These are phyloP conservation scores for Allium cepa DNA, from an alignment of 106 monocot species.

Conservation along the genomic window DNA sequence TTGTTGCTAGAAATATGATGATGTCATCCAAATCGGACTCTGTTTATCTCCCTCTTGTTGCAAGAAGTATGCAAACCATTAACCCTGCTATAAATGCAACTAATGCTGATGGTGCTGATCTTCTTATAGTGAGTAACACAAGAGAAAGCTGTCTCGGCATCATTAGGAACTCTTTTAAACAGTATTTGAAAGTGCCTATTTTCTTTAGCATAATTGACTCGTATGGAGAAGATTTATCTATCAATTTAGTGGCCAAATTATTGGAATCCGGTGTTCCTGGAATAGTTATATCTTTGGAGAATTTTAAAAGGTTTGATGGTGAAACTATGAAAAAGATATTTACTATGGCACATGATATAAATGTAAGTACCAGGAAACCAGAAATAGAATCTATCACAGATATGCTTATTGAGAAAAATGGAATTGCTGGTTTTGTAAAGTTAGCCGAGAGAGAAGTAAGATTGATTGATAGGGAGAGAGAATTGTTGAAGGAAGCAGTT, in stretches of 20 bases:
- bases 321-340: constrained; percentile 41
- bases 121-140: constrained; percentile 53
- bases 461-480: constrained; percentile 68
- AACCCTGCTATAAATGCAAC: constrained; percentile 54
- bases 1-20: constrained; percentile 94
- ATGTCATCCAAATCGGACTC: constrained; percentile 64
- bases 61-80: constrained; percentile 49
- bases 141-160: constrained; percentile 13
- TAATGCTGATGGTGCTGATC: constrained; percentile 85
- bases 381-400: constrained; percentile 9
- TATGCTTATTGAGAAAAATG: constrained; percentile 14
- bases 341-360: constrained; percentile 13
- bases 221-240: constrained; percentile 20
- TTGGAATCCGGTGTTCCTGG: constrained; percentile 68
- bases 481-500: constrained; percentile 61
- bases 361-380: constrained; percentile 15
- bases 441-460: constrained; percentile 45
- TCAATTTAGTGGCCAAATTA: constrained; percentile 28
- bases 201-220: constrained; percentile 47
- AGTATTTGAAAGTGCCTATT: constrained; percentile 65
- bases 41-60: constrained; percentile 81
- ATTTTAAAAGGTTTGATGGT: constrained; percentile 36
- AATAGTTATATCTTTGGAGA: constrained; percentile 60
- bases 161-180: constrained; percentile 18
- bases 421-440: constrained; percentile 77